These are phyloP conservation scores for Anisodus acutangulus DNA, from an alignment of 257 asterid species.

Conservation along the genomic window DNA sequence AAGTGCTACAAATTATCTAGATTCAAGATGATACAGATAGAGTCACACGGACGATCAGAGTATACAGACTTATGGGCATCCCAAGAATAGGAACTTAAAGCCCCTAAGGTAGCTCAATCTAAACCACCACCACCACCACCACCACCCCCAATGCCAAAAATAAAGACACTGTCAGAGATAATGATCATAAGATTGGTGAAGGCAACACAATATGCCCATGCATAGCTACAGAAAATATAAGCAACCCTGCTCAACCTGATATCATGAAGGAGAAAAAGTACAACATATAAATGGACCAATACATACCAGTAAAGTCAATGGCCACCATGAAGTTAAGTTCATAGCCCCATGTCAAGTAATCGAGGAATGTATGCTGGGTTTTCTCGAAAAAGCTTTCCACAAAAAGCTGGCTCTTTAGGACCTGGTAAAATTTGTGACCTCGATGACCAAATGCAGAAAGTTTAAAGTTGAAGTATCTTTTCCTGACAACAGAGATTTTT, in stretches of 20 bases:
- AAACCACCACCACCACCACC: background rate
- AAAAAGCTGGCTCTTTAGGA: conserved; percentile 77
- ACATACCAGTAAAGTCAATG: conserved; percentile 92
- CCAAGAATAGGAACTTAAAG: conserved; percentile 25
- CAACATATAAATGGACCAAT: background rate
- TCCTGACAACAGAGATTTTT: conserved; percentile 30
- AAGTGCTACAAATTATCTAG: background rate
- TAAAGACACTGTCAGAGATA: background rate
- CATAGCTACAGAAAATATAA: conserved; percentile 18
- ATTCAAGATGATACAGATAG: background rate
- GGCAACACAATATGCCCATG: conserved; percentile 19
- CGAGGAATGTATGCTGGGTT: conserved; percentile 82
- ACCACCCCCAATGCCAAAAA: background rate
- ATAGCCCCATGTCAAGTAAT: conserved; percentile 89
- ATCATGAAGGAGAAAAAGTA: background rate
- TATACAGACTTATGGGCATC: background rate
- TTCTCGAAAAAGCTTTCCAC: conserved; percentile 85
- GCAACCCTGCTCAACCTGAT: conserved; percentile 20
- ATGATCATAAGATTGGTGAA: background rate
- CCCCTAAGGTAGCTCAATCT: background rate
- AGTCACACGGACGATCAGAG: conserved; percentile 10
- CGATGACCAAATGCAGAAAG: conserved; percentile 11
- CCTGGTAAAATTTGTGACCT: conserved; percentile 45
- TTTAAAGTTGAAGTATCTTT: background rate
- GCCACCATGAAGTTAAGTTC: conserved; percentile 99